These are phyloP conservation scores for Penicillium sp. DNA, from an alignment of 2,329 filamentous ascomycete species.

Conservation along the genomic window DNA sequence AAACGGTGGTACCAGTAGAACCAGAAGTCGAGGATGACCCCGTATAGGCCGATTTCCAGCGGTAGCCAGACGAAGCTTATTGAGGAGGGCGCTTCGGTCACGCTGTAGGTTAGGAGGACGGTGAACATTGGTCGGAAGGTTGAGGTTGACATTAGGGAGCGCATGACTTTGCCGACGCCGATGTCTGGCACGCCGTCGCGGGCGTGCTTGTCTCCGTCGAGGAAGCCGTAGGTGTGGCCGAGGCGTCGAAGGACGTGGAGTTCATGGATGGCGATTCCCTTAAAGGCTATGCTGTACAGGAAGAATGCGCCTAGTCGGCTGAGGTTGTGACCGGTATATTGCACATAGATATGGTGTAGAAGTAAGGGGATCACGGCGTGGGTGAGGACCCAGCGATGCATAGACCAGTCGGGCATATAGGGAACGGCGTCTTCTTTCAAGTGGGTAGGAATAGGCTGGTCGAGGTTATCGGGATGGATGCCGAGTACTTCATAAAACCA, in stretches of 20 bases:
- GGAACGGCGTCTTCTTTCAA: constrained; percentile 21
- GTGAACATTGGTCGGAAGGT: constrained; percentile 25
- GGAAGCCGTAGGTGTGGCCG: constrained; percentile 22
- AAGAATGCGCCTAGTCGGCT: constrained; percentile 18
- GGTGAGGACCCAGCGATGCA: constrained; percentile 23
- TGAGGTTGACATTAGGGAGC: constrained; percentile 21
- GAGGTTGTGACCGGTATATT: constrained; percentile 20
- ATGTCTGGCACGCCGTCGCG: constrained; percentile 26
- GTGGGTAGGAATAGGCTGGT: constrained; percentile 18
- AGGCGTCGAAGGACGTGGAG: constrained; percentile 23
- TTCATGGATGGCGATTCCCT: constrained; percentile 24
- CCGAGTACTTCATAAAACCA: constrained; percentile 25
- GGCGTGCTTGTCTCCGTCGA: constrained; percentile 25
- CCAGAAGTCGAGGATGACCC: constrained; percentile 27
- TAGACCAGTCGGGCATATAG: constrained; percentile 21
- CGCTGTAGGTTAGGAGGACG: constrained; percentile 23
- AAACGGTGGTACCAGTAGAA: constrained; percentile 28
- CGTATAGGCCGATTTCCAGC: constrained; percentile 21
- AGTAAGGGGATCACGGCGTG: constrained; percentile 22
- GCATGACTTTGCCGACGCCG: constrained; percentile 24
- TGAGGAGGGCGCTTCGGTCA: constrained; percentile 10
- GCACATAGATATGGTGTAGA: constrained; percentile 23
- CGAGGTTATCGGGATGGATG: constrained; percentile 21
- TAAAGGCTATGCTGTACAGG: constrained; percentile 22
- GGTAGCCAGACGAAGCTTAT: constrained; percentile 22